phyloP scores from a whole-genome alignment of 1,284 basidiomycete species.

The Wallemia hederae region DNA sequence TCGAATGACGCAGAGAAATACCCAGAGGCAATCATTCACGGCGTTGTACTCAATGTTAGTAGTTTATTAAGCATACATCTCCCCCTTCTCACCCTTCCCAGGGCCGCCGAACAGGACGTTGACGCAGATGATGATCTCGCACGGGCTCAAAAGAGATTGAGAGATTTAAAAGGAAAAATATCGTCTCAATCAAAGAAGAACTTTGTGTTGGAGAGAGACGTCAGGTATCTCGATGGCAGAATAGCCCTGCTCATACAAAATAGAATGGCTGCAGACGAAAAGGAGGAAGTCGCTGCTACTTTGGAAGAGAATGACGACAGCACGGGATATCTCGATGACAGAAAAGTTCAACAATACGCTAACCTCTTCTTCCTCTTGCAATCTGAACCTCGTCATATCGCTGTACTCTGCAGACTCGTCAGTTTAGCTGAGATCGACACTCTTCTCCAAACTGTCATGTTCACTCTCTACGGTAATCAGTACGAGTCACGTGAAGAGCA shows the following conservation, averaged over 20 bases:
- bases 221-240: conserved; percentile 86
- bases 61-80: not conserved
- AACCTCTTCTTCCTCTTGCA: conserved; percentile 97
- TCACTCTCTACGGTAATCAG: conserved; percentile 96
- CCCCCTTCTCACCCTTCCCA: conserved; percentile 12
- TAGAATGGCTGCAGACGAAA: conserved; percentile 76
- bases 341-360: conserved; percentile 49
- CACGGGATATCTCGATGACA: conserved; percentile 14
- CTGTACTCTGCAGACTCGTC: conserved; percentile 85
- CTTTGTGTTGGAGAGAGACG: conserved; percentile 91
- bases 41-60: not conserved
- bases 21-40: not conserved
- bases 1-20: not conserved
- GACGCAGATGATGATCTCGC: conserved; percentile 95
- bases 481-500: conserved; percentile 98
- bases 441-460: conserved; percentile 98
- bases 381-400: conserved; percentile 86
- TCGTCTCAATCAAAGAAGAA: conserved; percentile 98
- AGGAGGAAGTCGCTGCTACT: not conserved
- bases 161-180: conserved; percentile 89
- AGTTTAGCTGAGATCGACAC: conserved; percentile 90
- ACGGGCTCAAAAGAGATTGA: conserved; percentile 73
- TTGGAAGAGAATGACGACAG: conserved; percentile 22
- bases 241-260: conserved; percentile 97
- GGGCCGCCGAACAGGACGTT: conserved; percentile 94